Base-by-base conservation (phyloP, 2,329 filamentous ascomycete genomes). In the Diaporthe batatas region DNA sequence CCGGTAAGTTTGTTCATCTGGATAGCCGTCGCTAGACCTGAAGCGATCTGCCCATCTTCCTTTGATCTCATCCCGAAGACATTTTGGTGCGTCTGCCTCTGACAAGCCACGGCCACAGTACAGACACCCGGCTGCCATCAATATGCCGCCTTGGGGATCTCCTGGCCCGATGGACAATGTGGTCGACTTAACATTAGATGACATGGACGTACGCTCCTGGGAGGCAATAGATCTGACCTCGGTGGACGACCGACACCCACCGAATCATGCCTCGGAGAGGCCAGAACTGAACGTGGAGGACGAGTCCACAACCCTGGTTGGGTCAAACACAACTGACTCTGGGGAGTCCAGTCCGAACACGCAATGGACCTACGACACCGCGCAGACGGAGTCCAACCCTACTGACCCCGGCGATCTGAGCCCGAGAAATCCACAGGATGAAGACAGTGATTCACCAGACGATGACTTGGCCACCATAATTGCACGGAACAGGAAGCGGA, bases 401-500 rank as follows among this genome's bases (percentile, higher is more conserved):
- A 58, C 32, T 12, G 25, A 55, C 16, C 10, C 16, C 44, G 25
- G 21, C 25, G 25, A 54, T 5, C 58, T 57, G 49, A 71, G 42
- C 42, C 68, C 59, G 4, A 62, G 21, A 14, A n/a, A 32, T 21
- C 4, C 18, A 7, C 32, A 21, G 6, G 23, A 39, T 16, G 16
- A 39, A 25, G 18, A 14, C 14, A 25, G 18, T 39, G 44, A 10
- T 29, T 49, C 65, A 59, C 29, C 62, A 49, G 72, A 68, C 2
- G n/a, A 71, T 36, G 44, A 21, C 4, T 21, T 68, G 57, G 7
- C 59, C 7, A 12, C 23, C 16, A 47, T 51, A 39, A 32, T 73
- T 36, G 53, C 47, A 16, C 68, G 16, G 5, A 42, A n/a, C n/a
- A 71, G 44, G 25, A 71, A 71, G 54, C 44, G 36, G 14, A 73